Evolutionary conservation across 495 filamentous ascomycete genomes (phyloP).

Genomic region (Letharia lupina): DNA sequence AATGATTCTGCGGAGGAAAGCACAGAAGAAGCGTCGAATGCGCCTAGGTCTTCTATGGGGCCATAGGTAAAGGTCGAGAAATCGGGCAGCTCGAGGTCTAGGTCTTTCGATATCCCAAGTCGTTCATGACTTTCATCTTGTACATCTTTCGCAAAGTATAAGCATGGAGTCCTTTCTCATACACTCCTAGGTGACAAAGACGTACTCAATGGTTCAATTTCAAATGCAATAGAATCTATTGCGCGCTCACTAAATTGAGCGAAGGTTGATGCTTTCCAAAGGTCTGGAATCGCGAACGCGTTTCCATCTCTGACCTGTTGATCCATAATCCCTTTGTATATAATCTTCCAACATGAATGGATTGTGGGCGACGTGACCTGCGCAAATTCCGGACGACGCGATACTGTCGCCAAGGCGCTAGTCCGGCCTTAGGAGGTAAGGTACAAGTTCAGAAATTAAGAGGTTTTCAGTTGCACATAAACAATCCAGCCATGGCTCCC

Average conservation of each 20-base stretch:
- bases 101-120: conserved; percentile 5
- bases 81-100: conserved; percentile 7
- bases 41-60: conserved; percentile 23
- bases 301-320: conserved; percentile 40
- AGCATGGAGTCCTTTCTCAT: not conserved
- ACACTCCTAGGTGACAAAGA: not conserved
- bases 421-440: conserved; percentile 3
- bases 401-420: conserved; percentile 2
- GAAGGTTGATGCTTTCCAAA: conserved; percentile 48
- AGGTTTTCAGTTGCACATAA: not conserved
- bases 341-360: not conserved
- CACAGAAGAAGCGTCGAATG: conserved; percentile 14
- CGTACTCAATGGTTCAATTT: conserved; percentile 33
- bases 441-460: not conserved
- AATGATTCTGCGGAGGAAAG: conserved; percentile 21
- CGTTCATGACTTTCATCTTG: not conserved
- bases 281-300: conserved; percentile 64
- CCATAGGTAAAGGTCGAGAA: conserved; percentile 13
- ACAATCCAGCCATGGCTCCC: conserved; percentile 54
- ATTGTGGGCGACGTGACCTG: not conserved
- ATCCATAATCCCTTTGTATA: not conserved
- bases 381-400: not conserved
- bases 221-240: conserved; percentile 34
- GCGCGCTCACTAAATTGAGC: conserved; percentile 32
- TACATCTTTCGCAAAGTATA: not conserved